Evolutionary conservation across 805 yeast species (phyloP), one percentile per base, ranked within the genome.

Genomic region (Suhomyces emberorum): DNA sequence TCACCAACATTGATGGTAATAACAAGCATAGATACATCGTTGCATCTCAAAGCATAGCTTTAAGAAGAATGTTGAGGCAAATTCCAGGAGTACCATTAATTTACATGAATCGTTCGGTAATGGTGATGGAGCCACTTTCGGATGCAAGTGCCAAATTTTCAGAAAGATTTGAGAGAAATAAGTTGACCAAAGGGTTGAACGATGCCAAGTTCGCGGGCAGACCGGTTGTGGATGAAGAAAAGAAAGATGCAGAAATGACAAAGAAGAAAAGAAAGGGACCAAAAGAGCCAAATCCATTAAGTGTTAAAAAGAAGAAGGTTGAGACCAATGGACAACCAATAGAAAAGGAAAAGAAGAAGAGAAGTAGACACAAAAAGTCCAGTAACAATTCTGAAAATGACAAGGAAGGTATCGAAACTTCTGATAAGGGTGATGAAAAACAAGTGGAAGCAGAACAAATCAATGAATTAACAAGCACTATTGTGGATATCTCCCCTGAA

Each of bases 41-140:
- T 9, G 97, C 95, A 1, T 75, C 91, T 0, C 97, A 89, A 54
- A 79, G 85, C 49, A 74, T 77, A 16, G 71, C 75, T 18, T 66
- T 89, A 35, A 74, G 98, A 48, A 74, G 77, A 38, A 65, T 69
- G 32, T 67, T 93, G 42, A 73, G 98, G 47, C 68, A 68, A 20
- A 69, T 88, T 8, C 95, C 98, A 0, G 98, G 96, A 9, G 83
- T 88, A 1, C 98, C 98, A 1, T 60, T 93, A 46, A 67, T 91
- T 7, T 89, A 84, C 57, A 79, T 93, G 77, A 81, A 84, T 52
- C 72, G 96, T 42, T 79, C 96, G 1, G 98, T 93, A 12, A 86
- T 93, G 91, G 81, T 93, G 18, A 79, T 93, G 93, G 98, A 93
- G 61, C 96, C 97, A 6, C 65, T 88, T 47, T 84, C 95, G 35